Evolutionary conservation across 2,329 filamentous ascomycete species (phyloP).

Genomic region (Camptophora hylomeconis): DNA sequence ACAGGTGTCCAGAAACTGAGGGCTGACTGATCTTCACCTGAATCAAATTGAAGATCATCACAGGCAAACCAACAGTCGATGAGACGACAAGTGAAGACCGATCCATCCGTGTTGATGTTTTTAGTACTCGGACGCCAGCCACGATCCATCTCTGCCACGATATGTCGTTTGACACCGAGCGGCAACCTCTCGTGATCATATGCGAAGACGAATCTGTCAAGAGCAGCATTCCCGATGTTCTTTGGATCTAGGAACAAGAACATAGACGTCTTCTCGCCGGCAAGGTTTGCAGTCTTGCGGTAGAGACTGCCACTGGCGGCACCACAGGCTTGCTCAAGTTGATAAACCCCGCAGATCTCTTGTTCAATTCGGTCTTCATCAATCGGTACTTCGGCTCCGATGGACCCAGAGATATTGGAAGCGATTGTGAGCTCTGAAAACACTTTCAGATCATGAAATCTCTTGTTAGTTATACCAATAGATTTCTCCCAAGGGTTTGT

Average conservation of each 20-base stretch:
- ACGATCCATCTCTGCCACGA: conserved; percentile 34
- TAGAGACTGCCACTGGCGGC: conserved; percentile 10
- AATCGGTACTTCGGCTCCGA: background rate
- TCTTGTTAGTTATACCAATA: too few species aligned
- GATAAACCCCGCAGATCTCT: conserved; percentile 7
- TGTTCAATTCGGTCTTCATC: background rate
- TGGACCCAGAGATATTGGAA: too few species aligned
- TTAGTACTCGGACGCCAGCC: conserved; percentile 28
- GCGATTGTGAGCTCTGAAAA: conserved; percentile 18
- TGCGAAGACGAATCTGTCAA: conserved; percentile 47
- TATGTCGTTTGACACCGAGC: conserved; percentile 33
- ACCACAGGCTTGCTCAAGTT: conserved; percentile 8
- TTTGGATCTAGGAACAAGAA: conserved; percentile 48
- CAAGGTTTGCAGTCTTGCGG: conserved; percentile 1
- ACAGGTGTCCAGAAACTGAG: background rate
- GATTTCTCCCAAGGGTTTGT: too few species aligned
- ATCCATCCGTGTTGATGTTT: conserved; percentile 4
- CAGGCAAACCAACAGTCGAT: background rate
- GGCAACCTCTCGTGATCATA: conserved; percentile 32
- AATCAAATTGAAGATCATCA: too few species aligned
- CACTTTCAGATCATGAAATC: too few species aligned
- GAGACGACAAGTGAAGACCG: background rate
- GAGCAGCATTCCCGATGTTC: conserved; percentile 30
- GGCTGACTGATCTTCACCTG: background rate
- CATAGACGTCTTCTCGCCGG: conserved; percentile 19